Conservation (phyloP, 164 flowering plant genomes). For the Tetrastigma voinierianum region DNA sequence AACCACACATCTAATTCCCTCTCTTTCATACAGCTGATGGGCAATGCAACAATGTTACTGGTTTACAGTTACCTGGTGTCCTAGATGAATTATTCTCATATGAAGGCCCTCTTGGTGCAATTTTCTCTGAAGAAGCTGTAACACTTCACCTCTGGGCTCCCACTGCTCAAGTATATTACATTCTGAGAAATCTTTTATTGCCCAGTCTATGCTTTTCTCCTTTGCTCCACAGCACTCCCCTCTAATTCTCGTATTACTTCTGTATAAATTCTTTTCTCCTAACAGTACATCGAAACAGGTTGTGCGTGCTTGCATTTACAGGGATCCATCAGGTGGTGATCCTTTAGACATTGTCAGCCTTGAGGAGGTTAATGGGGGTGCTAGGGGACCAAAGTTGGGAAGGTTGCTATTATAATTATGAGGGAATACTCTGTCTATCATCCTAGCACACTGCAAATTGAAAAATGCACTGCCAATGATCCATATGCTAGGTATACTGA, state of each 20-base stretch:
- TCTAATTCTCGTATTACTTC: slow-evolving; percentile 1
- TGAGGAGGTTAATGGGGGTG: slow-evolving; percentile 68
- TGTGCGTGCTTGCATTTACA: slow-evolving; percentile 54
- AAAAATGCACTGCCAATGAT: slow-evolving; percentile 79
- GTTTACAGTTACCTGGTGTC: slow-evolving; percentile 89
- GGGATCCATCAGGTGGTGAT: slow-evolving; percentile 42
- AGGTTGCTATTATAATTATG: slow-evolving; percentile 88
- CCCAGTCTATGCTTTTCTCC: background rate
- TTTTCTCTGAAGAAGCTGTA: slow-evolving; percentile 49
- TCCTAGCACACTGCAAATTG: slow-evolving; percentile 65
- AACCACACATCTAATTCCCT: background rate
- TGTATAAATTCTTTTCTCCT: background rate
- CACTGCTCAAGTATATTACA: slow-evolving; percentile 77
- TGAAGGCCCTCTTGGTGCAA: slow-evolving; percentile 83
- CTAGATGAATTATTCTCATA: slow-evolving; percentile 81
- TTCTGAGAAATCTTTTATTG: background rate
- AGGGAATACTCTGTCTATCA: slow-evolving; percentile 83
- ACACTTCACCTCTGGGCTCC: slow-evolving; percentile 93
- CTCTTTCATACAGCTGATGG: slow-evolving; percentile 48
- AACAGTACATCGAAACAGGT: slow-evolving; percentile 35
- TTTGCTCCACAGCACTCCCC: background rate
- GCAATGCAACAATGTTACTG: slow-evolving; percentile 50
- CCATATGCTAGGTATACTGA: slow-evolving; percentile 90
- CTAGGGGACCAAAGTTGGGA: slow-evolving; percentile 77
- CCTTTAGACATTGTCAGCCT: slow-evolving; percentile 58